Base-by-base conservation (phyloP, 345 rosid genomes). In the Eucalyptus regnans region DNA sequence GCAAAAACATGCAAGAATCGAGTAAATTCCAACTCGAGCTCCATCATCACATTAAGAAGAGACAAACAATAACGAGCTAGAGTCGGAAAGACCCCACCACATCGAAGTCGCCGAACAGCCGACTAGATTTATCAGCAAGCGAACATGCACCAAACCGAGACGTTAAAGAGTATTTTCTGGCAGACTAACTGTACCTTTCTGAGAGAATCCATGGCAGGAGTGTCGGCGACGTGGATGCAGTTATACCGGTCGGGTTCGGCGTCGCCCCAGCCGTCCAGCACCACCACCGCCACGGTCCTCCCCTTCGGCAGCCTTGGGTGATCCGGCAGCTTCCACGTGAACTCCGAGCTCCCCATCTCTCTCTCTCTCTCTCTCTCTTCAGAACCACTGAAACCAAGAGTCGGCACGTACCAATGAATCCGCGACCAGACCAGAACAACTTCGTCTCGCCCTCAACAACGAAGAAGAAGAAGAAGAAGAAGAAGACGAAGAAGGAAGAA, bases 261-360 rank as follows among this genome's bases (percentile, higher is more conserved):
- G 93, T 98, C 99, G 18, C 98, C 99, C 99, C 99, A 98, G 2
- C 99, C 99, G 91, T 98, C 99, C 90, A 97, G 92, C 50, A 98
- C 98, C 50, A 98, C 92, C 89, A 97, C 44, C 44, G 96, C 99
- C 12, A 98, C 52, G 48, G 93, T 90, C 92, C 95, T 98, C 49
- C 96, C 97, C 92, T 95, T 97, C 2, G 97, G 96, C 13, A 98
- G 94, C 92, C 91, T 93, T 8, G 96, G 96, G 87, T 98, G 99
- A 91, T 97, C 97, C 88, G 93, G 95, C 94, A 97, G 90, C 86
- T 94, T 94, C 94, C 94, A 96, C 25, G 94, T 31, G 86, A 90
- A 86, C 60, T 80, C 94, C n/a, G 95, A 71, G 92, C 93, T 93
- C 51, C 93, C 95, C 99, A 96, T 96, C 83, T 41, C 83, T 20